Evolutionary conservation across 2,329 filamentous ascomycete genomes (phyloP), one percentile per base, ranked within the genome.

Genomic region (Canariomyces notabilis): DNA sequence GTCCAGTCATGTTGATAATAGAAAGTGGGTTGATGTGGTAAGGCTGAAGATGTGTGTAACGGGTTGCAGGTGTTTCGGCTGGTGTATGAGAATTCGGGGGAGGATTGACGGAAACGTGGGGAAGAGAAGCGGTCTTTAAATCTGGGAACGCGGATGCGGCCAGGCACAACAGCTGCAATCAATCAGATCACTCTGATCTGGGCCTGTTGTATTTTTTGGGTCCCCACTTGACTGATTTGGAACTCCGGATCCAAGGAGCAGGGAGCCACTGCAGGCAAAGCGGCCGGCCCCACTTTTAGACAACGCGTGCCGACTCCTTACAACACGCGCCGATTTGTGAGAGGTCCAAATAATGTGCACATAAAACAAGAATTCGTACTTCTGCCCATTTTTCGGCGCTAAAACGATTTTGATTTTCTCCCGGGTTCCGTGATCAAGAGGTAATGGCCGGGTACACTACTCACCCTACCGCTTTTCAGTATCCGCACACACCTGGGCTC

Each of bases 1-100:
- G 80, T 81, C 80, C 80, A 82, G 80, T 83, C 80, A 84, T 84
- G 54, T 69, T 82, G 78, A 73, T 59, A 56, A 51, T 50, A 42
- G 53, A 55, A 57, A 55, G 60, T 51, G 54, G 56, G 62, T 60
- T 59, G n/a, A n/a, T n/a, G 59, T 38, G 20, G 43, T 54, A 50
- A 53, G 53, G 56, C 50, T 59, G 52, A 55, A 50, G 32, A 50
- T 44, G 42, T 48, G 50, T 37, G 36, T n/a, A n/a, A 37, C 21
- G 35, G 41, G 38, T 43, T 39, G 40, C 40, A 42, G 42, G 47
- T 31, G 44, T 29, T 23, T 23, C 49, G 42, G 37, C 23, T 43
- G 43, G 32, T 21, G 38, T 34, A 20, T 23, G 44, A 39, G 21
- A 33, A 34, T 38, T 44, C 26, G 46, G 49, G 46, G 42, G 37